phyloP scores from a whole-genome alignment of 31 red algal genomes.

The Endocladia muricata region DNA sequence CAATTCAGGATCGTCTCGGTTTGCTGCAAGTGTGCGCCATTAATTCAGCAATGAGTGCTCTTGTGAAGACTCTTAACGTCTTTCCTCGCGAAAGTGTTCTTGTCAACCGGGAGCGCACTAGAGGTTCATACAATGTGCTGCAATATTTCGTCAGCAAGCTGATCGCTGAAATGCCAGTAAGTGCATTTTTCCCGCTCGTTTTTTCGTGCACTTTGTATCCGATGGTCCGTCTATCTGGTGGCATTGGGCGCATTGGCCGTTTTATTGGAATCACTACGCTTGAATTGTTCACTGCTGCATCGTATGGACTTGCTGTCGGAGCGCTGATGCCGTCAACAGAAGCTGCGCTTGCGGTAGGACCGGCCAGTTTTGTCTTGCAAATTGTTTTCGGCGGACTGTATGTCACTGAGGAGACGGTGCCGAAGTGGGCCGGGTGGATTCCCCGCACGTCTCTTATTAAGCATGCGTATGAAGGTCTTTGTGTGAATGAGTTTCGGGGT shows the following conservation, averaged over 20 bases:
- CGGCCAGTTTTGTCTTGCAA: conserved; percentile 80
- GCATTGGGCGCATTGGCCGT: conserved; percentile 29
- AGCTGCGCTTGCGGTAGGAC: conserved; percentile 79
- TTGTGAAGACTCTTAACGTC: conserved; percentile 92
- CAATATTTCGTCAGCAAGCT: conserved; percentile 86
- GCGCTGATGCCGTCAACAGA: conserved; percentile 79
- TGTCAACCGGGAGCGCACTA: conserved; percentile 74
- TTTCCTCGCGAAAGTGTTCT: conserved; percentile 76
- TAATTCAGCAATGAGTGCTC: conserved; percentile 89
- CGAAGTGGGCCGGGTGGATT: conserved; percentile 66
- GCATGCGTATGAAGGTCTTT: conserved; percentile 79
- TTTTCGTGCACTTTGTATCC: conserved; percentile 83
- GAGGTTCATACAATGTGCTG: conserved; percentile 68
- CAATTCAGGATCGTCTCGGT: conserved; percentile 81
- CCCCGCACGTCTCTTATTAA: conserved; percentile 85
- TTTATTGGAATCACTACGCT: conserved; percentile 72
- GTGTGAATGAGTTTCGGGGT: conserved; percentile 84
- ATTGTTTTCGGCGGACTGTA: conserved; percentile 92
- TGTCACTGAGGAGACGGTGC: conserved; percentile 69
- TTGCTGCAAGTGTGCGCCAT: conserved; percentile 87
- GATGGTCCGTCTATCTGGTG: conserved; percentile 67
- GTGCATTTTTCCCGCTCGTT: conserved; percentile 72
- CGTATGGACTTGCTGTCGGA: conserved; percentile 78
- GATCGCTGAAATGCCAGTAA: conserved; percentile 84
- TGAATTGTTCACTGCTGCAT: conserved; percentile 82